Percentiles rank a stretch among this genome's conserved stretches.
phyloP scores from a whole-genome alignment of 768 basidiomycete genomes.

The Boletus rubropictus region DNA sequence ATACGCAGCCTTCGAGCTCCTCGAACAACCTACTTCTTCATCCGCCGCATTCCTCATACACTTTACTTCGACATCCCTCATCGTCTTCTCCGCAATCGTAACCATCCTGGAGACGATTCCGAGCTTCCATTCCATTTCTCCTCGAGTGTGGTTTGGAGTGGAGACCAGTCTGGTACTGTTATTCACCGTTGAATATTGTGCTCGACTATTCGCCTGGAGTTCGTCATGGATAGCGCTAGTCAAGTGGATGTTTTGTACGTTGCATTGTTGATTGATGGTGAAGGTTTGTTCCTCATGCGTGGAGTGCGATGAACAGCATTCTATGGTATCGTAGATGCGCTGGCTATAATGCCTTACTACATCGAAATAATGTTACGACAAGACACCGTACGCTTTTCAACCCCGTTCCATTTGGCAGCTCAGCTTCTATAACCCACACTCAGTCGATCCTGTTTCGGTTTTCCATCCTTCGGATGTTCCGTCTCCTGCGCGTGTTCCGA shows the following conservation, averaged over 20 bases:
- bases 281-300: neutral
- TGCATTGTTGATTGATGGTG: neutral
- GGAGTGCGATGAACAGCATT: constrained; percentile 44
- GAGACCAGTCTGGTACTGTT: constrained; percentile 80
- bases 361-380: constrained; percentile 78
- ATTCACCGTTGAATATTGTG: constrained; percentile 82
- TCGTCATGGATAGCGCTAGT: constrained; percentile 53
- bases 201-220: constrained; percentile 72
- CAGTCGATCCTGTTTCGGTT: constrained; percentile 86
- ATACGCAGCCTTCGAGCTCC: constrained; percentile 57
- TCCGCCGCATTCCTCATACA: constrained; percentile 72
- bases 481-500: constrained; percentile 81
- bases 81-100: constrained; percentile 67
- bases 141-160: constrained; percentile 76
- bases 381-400: constrained; percentile 62
- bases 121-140: constrained; percentile 62
- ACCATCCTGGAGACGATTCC: constrained; percentile 80
- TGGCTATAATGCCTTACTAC: constrained; percentile 86
- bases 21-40: constrained; percentile 78
- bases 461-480: constrained; percentile 86
- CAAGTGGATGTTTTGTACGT: constrained; percentile 66
- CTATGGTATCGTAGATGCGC: constrained; percentile 79
- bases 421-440: neutral
- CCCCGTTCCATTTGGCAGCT: neutral
- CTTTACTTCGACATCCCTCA: constrained; percentile 61